Evolutionary conservation across 2,329 filamentous ascomycete genomes (phyloP).

Genomic region (Cephalotrichum gorgonifer): DNA sequence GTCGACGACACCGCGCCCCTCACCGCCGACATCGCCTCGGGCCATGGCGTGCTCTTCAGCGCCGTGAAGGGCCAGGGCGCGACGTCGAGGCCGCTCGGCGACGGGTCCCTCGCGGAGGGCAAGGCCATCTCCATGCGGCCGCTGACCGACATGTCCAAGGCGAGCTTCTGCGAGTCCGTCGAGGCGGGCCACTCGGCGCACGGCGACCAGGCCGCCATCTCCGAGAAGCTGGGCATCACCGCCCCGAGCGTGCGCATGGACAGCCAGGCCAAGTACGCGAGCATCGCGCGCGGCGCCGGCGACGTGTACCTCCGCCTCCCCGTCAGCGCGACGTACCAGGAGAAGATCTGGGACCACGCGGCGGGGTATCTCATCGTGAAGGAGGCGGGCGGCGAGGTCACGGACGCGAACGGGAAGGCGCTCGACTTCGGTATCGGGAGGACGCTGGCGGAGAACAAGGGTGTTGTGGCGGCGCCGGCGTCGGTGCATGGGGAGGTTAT

Average conservation of each 20-base stretch:
- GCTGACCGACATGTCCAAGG: conserved; percentile 62
- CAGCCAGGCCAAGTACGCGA: conserved; percentile 95
- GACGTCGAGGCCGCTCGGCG: conserved; percentile 61
- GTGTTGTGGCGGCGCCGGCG: conserved; percentile 78
- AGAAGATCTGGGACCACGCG: conserved; percentile 99
- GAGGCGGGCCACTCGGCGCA: conserved; percentile 90
- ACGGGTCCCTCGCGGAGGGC: conserved; percentile 39
- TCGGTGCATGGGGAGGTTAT: conserved; percentile 69
- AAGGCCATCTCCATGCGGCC: conserved; percentile 56
- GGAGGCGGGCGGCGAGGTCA: conserved; percentile 86
- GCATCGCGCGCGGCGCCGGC: conserved; percentile 84
- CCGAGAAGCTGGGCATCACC: conserved; percentile 75
- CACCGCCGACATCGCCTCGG: conserved; percentile 45
- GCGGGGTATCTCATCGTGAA: conserved; percentile 89
- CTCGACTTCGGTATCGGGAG: conserved; percentile 81
- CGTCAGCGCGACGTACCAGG: conserved; percentile 76
- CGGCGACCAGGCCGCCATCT: conserved; percentile 65
- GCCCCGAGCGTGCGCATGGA: conserved; percentile 90
- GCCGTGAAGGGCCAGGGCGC: conserved; percentile 73
- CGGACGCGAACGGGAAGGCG: conserved; percentile 74
- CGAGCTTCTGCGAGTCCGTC: conserved; percentile 94
- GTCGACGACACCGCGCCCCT: conserved; percentile 65
- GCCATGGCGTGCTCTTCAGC: conserved; percentile 80
- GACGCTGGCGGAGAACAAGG: conserved; percentile 83
- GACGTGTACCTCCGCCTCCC: conserved; percentile 91